Conservation (phyloP, 306 rosid genomes). For the Comarum palustre region DNA sequence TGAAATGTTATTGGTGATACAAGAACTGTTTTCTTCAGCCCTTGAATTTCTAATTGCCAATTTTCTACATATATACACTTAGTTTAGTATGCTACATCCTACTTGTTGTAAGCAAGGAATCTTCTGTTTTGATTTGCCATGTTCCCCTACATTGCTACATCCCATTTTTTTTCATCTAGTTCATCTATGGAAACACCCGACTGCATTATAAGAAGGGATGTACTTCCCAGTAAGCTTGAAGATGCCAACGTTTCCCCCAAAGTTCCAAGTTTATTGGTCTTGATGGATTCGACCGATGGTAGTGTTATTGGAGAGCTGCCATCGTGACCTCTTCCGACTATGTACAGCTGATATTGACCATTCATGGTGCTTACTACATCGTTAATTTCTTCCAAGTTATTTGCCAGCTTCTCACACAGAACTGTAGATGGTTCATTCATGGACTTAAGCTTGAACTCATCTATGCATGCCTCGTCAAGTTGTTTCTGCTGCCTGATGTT, state of each 20-base stretch:
- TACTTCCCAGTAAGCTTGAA: constrained; percentile 26
- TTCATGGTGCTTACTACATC: constrained; percentile 24
- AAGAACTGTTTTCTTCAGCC: neutral
- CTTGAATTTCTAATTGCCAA: neutral
- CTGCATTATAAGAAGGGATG: constrained; percentile 40
- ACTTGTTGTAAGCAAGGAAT: neutral
- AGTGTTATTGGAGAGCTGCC: constrained; percentile 20
- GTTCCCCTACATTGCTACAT: neutral
- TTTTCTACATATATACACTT: too few species aligned
- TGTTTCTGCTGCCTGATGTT: constrained; percentile 23
- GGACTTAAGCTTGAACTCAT: constrained; percentile 17
- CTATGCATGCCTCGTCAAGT: constrained; percentile 23
- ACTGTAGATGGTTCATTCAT: constrained; percentile 15
- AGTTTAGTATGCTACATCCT: neutral
- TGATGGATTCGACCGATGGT: constrained; percentile 29
- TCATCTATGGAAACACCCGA: constrained; percentile 13
- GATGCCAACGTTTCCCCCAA: constrained; percentile 36
- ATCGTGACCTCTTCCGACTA: constrained; percentile 38
- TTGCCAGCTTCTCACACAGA: constrained; percentile 24
- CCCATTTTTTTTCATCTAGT: neutral
- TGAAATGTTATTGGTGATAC: neutral
- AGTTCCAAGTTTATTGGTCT: constrained; percentile 34
- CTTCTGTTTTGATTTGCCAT: neutral
- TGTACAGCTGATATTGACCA: constrained; percentile 20
- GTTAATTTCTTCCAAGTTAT: constrained; percentile 38